Percentiles rank a stretch among this genome's conserved stretches.
phyloP scores from a whole-genome alignment of 129 eudicot species.

The Flaveria trinervia region DNA sequence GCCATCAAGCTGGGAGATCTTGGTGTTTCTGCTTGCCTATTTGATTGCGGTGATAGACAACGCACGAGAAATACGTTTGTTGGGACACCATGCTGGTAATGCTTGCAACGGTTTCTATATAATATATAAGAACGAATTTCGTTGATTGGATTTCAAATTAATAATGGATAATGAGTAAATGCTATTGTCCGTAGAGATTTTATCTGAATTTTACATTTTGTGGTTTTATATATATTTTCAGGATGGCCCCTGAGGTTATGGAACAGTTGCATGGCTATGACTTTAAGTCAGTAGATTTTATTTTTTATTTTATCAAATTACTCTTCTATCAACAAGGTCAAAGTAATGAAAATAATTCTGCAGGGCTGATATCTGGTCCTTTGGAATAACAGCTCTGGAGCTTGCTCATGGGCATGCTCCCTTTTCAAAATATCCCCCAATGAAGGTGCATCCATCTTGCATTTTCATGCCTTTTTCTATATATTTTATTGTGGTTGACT shows the following conservation, averaged over 20 bases:
- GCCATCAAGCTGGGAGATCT: constrained; percentile 89
- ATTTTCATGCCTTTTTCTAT: background rate
- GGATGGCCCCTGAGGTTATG: constrained; percentile 99
- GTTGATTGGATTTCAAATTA: constrained; percentile 2
- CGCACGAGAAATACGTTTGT: constrained; percentile 84
- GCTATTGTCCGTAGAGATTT: background rate
- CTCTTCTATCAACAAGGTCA: constrained; percentile 7
- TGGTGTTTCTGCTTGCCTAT: constrained; percentile 96
- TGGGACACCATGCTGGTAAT: constrained; percentile 97
- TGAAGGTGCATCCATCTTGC: constrained; percentile 64
- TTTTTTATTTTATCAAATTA: constrained; percentile 9
- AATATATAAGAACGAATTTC: background rate
- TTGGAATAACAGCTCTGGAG: constrained; percentile 97
- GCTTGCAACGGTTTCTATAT: background rate
- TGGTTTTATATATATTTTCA: constrained; percentile 38
- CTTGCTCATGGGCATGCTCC: constrained; percentile 99
- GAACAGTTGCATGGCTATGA: constrained; percentile 94
- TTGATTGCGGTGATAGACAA: constrained; percentile 88
- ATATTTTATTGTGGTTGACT: background rate
- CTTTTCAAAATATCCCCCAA: constrained; percentile 96
- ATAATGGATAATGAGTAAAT: background rate
- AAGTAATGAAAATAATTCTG: constrained; percentile 18
- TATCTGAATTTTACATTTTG: background rate
- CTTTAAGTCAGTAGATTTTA: constrained; percentile 63
- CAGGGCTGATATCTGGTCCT: constrained; percentile 99